Evolutionary conservation across 805 yeast species (phyloP).

Genomic region (Candida tammaniensis): DNA sequence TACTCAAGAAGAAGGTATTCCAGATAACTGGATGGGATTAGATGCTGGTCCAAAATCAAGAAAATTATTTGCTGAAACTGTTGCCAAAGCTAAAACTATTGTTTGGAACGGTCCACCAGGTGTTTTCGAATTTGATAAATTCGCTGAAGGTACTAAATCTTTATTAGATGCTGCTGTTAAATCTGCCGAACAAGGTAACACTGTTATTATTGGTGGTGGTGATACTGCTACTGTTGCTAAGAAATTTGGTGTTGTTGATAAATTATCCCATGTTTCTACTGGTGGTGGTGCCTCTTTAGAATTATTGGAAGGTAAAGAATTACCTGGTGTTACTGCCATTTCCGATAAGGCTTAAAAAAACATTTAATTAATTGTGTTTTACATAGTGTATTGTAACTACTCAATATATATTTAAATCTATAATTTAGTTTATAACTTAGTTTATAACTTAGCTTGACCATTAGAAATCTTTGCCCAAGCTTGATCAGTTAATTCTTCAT

Average conservation of each 20-base stretch:
- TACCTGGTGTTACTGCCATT: conserved; percentile 96
- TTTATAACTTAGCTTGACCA: conserved; percentile 38
- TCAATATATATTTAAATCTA: conserved; percentile 1
- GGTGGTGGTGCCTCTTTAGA: conserved; percentile 99
- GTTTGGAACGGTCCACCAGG: conserved; percentile 99
- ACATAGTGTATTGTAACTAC: too few species aligned
- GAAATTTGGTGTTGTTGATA: conserved; percentile 95
- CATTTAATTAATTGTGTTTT: conserved; percentile 1
- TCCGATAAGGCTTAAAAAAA: conserved; percentile 53
- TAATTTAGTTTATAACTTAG: neutral
- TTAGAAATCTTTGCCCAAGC: conserved; percentile 50
- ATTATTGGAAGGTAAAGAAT: conserved; percentile 96
- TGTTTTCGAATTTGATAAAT: conserved; percentile 94
- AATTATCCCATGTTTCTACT: conserved; percentile 96
- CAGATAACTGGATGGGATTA: conserved; percentile 93
- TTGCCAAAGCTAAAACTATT: conserved; percentile 92
- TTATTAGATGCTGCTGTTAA: conserved; percentile 85
- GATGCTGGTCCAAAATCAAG: conserved; percentile 92
- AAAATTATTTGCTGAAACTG: conserved; percentile 75
- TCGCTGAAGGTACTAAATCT: conserved; percentile 88
- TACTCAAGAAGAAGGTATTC: conserved; percentile 86
- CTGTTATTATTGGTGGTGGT: conserved; percentile 98
- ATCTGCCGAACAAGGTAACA: conserved; percentile 83
- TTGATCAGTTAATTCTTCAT: conserved; percentile 52
- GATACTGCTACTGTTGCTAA: conserved; percentile 99